Percentiles rank a stretch among this genome's conserved stretches.
These are phyloP conservation scores for Linnemannia elongata DNA, from an alignment of 192 early-diverging fungal genomes.

Conservation along the genomic window DNA sequence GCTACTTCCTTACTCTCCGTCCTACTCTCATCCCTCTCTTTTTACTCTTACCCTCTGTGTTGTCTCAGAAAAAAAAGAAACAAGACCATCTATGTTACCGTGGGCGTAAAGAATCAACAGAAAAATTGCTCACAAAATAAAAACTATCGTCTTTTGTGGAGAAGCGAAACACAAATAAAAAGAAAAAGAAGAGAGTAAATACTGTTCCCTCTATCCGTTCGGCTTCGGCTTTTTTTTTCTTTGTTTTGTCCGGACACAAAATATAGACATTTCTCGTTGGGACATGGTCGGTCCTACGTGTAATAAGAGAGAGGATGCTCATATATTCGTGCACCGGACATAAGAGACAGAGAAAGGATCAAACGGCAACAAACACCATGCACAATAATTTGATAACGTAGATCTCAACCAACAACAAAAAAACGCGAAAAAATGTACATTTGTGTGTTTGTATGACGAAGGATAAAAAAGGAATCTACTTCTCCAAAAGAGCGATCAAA, in stretches of 20 bases:
- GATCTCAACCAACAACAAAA: not conserved
- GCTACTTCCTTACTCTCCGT: not conserved
- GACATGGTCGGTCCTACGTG: not conserved
- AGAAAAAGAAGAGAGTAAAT: not conserved
- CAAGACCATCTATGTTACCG: not conserved
- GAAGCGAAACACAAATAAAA: not conserved
- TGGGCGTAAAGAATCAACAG: not conserved
- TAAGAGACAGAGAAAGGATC: not conserved
- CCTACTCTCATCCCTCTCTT: not conserved
- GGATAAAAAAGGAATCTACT: slow-evolving; percentile 13
- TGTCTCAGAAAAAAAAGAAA: not conserved
- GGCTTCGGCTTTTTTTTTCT: not conserved
- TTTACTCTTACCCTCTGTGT: too few species aligned
- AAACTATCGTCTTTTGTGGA: slow-evolving; percentile 1
- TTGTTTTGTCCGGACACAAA: not conserved
- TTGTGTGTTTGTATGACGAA: not conserved
- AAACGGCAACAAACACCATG: not conserved
- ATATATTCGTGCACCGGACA: not conserved
- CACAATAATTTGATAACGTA: not conserved
- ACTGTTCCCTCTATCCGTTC: not conserved
- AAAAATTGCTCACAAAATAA: slow-evolving; percentile 2
- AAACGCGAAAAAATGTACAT: not conserved
- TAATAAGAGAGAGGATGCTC: not conserved
- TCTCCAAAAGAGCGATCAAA: slow-evolving; percentile 69
- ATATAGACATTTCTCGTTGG: too few species aligned